Base-by-base conservation (phyloP, 495 filamentous ascomycete species). In the Aeminium ludgeri region DNA sequence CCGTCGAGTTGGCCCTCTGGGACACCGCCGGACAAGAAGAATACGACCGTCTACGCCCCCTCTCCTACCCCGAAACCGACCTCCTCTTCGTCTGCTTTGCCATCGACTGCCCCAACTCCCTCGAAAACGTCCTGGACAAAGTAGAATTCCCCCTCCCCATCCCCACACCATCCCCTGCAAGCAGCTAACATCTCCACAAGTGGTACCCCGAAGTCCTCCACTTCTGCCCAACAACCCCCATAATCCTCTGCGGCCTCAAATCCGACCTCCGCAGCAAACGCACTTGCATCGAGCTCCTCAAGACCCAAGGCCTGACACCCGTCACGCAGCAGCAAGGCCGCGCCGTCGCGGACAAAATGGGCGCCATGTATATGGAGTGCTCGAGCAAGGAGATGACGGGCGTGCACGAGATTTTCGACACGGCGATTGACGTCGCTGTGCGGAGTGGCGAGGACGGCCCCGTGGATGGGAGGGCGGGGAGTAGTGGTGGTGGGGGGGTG, bases 181-280 rank as follows among this genome's bases (percentile, higher is more conserved):
- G 3, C 10, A 33, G 38, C 45, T 59, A 47, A 58, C 44, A 19
- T 30, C 31, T 17, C 11, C 17, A 17, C 27, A 46, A 97, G 89
- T 97, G 89, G 89, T 97, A 94, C 53, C 89, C 89, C 45, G 89
- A 97, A 69, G 89, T 97, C 49, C 73, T 96, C 37, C 89, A 97
- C 59, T 97, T 97, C 67, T 96, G 89, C 64, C 91, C 89, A 8
- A 89, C 86, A 48, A 96, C 89, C 1, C 89, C 89, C 2, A 73
- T 97, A 36, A 79, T 97, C 59, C 81, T 97, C 18, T 79, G 94
- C 44, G 89, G 91, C 36, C 72, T 97, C 40, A 97, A 97, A 58
- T 93, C 86, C 34, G 89, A 97, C 59, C 78, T 97, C 39, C 87
- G 89, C 55, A 68, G 73, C 60, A 95, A 96, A 65, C 76, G 82